Evolutionary conservation across 129 eudicot genomes (phyloP), one percentile per base, ranked within the genome.

Genomic region (Ambrosia artemisiifolia): DNA sequence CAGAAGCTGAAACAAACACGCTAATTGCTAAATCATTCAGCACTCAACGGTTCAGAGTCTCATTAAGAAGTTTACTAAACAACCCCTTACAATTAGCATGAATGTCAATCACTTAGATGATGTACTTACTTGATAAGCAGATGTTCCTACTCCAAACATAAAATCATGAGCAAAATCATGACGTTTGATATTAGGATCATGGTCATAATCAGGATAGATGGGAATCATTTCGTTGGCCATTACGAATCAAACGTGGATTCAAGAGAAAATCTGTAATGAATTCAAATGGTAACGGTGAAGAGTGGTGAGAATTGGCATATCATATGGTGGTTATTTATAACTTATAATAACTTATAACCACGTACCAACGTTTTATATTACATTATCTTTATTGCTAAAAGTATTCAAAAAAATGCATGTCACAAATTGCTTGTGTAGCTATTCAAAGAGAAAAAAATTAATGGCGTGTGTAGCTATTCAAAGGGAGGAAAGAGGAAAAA

Each of bases 101-200:
- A 51, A 7, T 51, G 28, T n/a, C n/a, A n/a, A n/a, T 4, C 16
- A 17, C 16, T 51, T 51, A 6, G 24, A n/a, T n/a, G 42, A 51
- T 6, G 2, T 16, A 6, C 62, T 55, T 1, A 55, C 82, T 50
- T 78, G 82, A 63, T 70, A 6, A 12, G 80, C 68, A 18, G 80
- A 68, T 34, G 80, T 68, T 68, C 80, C 80, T 32, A 76, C 75
- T 67, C 77, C 77, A 1, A 70, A 78, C 66, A 70, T 62, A 40
- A 78, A 78, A 28, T 53, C 30, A 62, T 0, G 2, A 5, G 77
- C 71, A 70, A 78, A 78, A 44, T 76, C 68, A 0, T 3, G n/a
- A 57, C 80, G 80, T 57, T 67, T 76, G 17, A 67, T 4, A 18
- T 68, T 16, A 63, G 47, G 68, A n/a, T 36, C 68, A 7, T 17